Evolutionary conservation across 192 early-diverging fungal genomes (phyloP).

Genomic region (Coemansia sp.): DNA sequence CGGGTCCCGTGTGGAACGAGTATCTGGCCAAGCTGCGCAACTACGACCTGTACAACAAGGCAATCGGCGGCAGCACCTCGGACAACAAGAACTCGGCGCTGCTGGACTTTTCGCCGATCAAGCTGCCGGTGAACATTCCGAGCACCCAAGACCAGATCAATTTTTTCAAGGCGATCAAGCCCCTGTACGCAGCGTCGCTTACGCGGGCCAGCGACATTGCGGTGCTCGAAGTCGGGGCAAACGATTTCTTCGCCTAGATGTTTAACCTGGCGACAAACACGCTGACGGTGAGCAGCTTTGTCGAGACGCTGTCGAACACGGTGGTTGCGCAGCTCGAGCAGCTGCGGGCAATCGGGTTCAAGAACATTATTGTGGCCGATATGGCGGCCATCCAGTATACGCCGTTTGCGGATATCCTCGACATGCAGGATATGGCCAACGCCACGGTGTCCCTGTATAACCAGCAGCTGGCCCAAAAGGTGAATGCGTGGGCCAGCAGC

Average conservation of each 20-base stretch:
- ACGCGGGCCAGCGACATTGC: slow-evolving; percentile 28
- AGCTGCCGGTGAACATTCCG: slow-evolving; percentile 20
- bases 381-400: slow-evolving; percentile 37
- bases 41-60: slow-evolving; percentile 24
- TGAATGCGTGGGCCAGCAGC: slow-evolving; percentile 19
- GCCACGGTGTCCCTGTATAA: slow-evolving; percentile 28
- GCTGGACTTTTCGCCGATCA: slow-evolving; percentile 7
- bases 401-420: slow-evolving; percentile 17
- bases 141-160: slow-evolving; percentile 35
- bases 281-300: slow-evolving; percentile 17
- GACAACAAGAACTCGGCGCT: not conserved
- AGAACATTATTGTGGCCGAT: slow-evolving; percentile 35
- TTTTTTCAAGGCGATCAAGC: slow-evolving; percentile 20
- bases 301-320: slow-evolving; percentile 16
- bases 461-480: slow-evolving; percentile 19
- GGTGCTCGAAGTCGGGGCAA: slow-evolving; percentile 27
- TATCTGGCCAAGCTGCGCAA: slow-evolving; percentile 25
- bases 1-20: slow-evolving; percentile 36
- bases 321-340: slow-evolving; percentile 28
- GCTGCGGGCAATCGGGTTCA: slow-evolving; percentile 33
- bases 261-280: slow-evolving; percentile 13
- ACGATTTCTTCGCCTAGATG: slow-evolving; percentile 33
- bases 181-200: slow-evolving; percentile 4
- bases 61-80: slow-evolving; percentile 6
- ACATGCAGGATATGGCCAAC: slow-evolving; percentile 13